Conservation (phyloP, 192 early-diverging fungal genomes). For the Linnemannia schmuckeri region DNA sequence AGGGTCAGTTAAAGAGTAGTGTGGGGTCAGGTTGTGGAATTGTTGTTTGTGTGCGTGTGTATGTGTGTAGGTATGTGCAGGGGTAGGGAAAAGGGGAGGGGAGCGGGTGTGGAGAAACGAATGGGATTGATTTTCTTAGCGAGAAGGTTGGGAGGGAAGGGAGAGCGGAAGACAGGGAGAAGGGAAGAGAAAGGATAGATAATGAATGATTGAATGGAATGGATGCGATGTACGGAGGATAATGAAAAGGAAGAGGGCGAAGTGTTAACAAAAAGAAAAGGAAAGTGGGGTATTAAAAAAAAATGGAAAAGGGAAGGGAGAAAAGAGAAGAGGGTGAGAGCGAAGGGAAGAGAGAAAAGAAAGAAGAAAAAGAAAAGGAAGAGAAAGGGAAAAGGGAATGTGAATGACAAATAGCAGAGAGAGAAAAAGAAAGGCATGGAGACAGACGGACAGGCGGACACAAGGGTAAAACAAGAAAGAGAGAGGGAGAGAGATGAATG, state of each 20-base stretch:
- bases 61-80: not conserved
- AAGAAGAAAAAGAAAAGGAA: not conserved
- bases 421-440: not conserved
- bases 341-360: not conserved
- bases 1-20: not conserved
- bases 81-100: not conserved
- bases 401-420: not conserved
- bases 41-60: not conserved
- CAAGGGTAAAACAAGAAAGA: not conserved
- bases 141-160: not conserved
- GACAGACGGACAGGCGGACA: not conserved
- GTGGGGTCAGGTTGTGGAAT: not conserved
- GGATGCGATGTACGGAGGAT: not conserved
- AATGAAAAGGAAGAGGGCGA: not conserved
- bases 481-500: not conserved
- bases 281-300: not conserved
- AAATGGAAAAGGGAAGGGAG: not conserved
- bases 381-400: not conserved
- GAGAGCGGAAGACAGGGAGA: not conserved
- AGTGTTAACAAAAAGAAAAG: conserved; percentile 9
- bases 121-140: too few relatives aligned
- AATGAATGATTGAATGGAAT: not conserved
- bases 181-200: not conserved
- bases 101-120: too few relatives aligned
- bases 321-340: not conserved